A percentile compares a stretch with the other conserved stretches of the same genome.
Evolutionary conservation across 192 early-diverging fungal genomes (phyloP).

Genomic region (Coemansia sp.): DNA sequence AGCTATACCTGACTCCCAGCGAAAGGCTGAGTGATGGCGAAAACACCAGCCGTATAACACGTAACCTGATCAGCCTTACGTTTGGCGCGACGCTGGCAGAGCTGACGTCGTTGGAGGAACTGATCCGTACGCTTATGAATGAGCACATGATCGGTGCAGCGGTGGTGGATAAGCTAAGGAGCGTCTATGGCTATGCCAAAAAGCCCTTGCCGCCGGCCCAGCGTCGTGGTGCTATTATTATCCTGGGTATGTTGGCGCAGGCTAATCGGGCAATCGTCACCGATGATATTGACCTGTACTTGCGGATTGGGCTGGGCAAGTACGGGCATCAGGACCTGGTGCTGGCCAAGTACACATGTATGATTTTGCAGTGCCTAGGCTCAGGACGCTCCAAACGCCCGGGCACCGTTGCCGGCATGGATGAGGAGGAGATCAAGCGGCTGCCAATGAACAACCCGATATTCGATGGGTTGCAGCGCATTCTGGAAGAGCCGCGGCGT

Average conservation of each 20-base stretch:
- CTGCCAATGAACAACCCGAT: slow-evolving; percentile 60
- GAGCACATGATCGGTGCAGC: slow-evolving; percentile 61
- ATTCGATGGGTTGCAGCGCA: slow-evolving; percentile 54
- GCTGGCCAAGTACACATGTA: slow-evolving; percentile 87
- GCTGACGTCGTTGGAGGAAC: slow-evolving; percentile 90
- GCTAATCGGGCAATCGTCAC: slow-evolving; percentile 76
- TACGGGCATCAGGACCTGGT: slow-evolving; percentile 75
- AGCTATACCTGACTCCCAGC: slow-evolving; percentile 70
- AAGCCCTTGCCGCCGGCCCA: slow-evolving; percentile 65
- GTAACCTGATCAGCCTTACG: slow-evolving; percentile 67
- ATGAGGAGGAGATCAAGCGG: slow-evolving; percentile 47
- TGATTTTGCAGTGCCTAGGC: slow-evolving; percentile 83
- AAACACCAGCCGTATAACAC: slow-evolving; percentile 58
- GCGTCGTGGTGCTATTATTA: slow-evolving; percentile 85
- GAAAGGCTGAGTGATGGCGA: slow-evolving; percentile 39
- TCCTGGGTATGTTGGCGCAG: slow-evolving; percentile 92
- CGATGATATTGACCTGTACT: slow-evolving; percentile 80
- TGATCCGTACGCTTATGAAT: slow-evolving; percentile 76
- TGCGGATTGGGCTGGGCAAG: slow-evolving; percentile 82
- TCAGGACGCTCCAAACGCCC: slow-evolving; percentile 23
- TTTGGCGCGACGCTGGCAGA: slow-evolving; percentile 86
- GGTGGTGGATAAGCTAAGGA: slow-evolving; percentile 81
- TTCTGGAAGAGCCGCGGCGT: slow-evolving; percentile 46
- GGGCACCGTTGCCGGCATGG: slow-evolving; percentile 10
- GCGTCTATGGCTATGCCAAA: slow-evolving; percentile 66